These are phyloP conservation scores for Lumnitzera racemosa DNA, from an alignment of 345 rosid species.

Conservation along the genomic window DNA sequence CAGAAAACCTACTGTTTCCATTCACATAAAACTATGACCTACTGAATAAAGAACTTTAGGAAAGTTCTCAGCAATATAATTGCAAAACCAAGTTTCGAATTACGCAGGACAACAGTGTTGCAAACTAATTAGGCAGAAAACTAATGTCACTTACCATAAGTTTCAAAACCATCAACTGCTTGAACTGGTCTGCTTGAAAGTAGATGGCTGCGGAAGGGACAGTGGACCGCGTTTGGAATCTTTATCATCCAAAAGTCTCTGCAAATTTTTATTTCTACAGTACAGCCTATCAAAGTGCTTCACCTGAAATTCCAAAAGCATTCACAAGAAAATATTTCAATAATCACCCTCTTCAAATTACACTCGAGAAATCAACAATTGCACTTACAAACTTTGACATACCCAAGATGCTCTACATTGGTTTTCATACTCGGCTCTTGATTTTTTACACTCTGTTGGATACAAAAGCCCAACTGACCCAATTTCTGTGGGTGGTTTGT, in stretches of 20 bases:
- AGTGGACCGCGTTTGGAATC: slow-evolving; percentile 69
- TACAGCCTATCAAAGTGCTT: slow-evolving; percentile 81
- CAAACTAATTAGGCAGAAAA: not conserved
- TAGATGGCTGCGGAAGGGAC: slow-evolving; percentile 71
- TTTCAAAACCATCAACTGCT: not conserved
- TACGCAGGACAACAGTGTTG: not conserved
- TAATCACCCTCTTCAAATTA: not conserved
- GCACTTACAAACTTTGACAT: not conserved
- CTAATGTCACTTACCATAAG: slow-evolving; percentile 2
- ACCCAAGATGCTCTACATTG: slow-evolving; percentile 81
- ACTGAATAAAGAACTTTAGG: too few relatives aligned
- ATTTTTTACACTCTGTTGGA: slow-evolving; percentile 53
- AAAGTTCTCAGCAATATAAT: too few relatives aligned
- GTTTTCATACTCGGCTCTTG: slow-evolving; percentile 42
- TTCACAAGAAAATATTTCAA: not conserved
- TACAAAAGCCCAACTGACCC: slow-evolving; percentile 74
- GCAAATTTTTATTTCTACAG: slow-evolving; percentile 60
- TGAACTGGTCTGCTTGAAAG: slow-evolving; percentile 51
- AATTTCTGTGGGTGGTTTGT: slow-evolving; percentile 60
- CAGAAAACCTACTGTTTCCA: too few relatives aligned
- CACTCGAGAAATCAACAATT: not conserved
- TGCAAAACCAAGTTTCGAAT: too few relatives aligned
- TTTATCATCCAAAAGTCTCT: slow-evolving; percentile 63
- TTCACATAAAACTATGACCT: too few relatives aligned
- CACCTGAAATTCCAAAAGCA: slow-evolving; percentile 34